Conservation (phyloP, 345 rosid species). For the Dipteronia dyeriana region DNA sequence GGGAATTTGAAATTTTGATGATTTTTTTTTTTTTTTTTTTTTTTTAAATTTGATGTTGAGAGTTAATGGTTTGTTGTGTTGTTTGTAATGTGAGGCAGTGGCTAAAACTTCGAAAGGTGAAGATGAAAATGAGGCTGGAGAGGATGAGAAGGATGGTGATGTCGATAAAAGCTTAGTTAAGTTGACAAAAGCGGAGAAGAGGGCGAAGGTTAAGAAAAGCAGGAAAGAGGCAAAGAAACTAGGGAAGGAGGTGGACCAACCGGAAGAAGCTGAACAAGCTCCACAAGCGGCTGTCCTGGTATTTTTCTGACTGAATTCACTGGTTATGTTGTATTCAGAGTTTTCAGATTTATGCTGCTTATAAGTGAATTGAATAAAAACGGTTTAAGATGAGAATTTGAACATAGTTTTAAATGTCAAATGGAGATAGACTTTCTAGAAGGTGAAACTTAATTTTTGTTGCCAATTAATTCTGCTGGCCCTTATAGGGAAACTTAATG, state of each 20-base stretch:
- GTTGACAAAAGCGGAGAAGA: constrained; percentile 74
- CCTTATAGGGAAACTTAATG: not conserved
- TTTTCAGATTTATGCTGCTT: too few species aligned
- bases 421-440: not conserved
- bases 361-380: too few species aligned
- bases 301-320: constrained; percentile 5
- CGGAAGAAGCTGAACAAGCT: constrained; percentile 48
- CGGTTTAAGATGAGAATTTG: not conserved
- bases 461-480: not conserved
- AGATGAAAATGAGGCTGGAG: constrained; percentile 23
- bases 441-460: not conserved
- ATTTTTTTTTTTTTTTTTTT: not conserved
- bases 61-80: constrained; percentile 16
- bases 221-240: constrained; percentile 78
- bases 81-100: constrained; percentile 32
- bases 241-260: constrained; percentile 45
- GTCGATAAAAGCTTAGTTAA: constrained; percentile 40
- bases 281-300: constrained; percentile 87
- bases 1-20: not conserved
- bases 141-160: constrained; percentile 27
- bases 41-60: not conserved
- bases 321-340: not conserved
- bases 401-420: not conserved
- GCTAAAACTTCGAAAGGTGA: constrained; percentile 27
- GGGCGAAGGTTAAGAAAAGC: constrained; percentile 72